Conservation (phyloP, 306 rosid genomes). For the Cyclanthera cordifolia region DNA sequence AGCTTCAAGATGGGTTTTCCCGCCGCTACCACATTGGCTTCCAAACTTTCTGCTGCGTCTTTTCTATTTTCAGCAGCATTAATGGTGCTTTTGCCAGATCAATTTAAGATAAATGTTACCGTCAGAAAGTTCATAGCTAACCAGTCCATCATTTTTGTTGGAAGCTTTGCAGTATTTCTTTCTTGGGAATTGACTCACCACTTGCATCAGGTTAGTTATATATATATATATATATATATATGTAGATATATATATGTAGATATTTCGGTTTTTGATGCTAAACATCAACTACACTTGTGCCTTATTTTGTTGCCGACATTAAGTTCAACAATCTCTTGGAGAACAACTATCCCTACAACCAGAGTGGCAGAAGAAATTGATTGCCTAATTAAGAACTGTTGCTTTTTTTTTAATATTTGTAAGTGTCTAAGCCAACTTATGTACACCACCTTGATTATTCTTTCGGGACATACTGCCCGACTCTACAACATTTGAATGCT, state of each 20-base stretch:
- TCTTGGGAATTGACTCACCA: constrained; percentile 86
- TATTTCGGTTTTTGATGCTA: too few species aligned
- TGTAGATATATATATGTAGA: too few species aligned
- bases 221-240: not conserved
- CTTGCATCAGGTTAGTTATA: constrained; percentile 59
- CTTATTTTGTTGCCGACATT: not conserved
- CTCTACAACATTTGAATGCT: too few species aligned
- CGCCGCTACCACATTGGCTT: constrained; percentile 42
- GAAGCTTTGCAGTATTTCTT: constrained; percentile 49
- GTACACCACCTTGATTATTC: too few species aligned
- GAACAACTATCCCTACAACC: not conserved
- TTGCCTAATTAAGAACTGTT: not conserved
- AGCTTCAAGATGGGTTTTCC: constrained; percentile 93
- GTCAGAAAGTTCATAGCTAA: constrained; percentile 25
- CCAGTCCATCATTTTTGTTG: constrained; percentile 38
- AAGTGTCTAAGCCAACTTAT: too few species aligned
- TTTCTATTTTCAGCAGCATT: constrained; percentile 38
- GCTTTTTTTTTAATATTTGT: not conserved
- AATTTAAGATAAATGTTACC: constrained; percentile 27
- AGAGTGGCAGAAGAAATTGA: not conserved
- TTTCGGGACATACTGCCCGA: too few species aligned
- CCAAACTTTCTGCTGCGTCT: constrained; percentile 54
- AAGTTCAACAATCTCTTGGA: not conserved
- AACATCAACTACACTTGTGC: not conserved
- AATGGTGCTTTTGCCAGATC: constrained; percentile 37